A percentile compares a stretch with the other conserved stretches of the same genome.
These are phyloP conservation scores for Solanum neorickii DNA, from an alignment of 257 asterid genomes.

Conservation along the genomic window DNA sequence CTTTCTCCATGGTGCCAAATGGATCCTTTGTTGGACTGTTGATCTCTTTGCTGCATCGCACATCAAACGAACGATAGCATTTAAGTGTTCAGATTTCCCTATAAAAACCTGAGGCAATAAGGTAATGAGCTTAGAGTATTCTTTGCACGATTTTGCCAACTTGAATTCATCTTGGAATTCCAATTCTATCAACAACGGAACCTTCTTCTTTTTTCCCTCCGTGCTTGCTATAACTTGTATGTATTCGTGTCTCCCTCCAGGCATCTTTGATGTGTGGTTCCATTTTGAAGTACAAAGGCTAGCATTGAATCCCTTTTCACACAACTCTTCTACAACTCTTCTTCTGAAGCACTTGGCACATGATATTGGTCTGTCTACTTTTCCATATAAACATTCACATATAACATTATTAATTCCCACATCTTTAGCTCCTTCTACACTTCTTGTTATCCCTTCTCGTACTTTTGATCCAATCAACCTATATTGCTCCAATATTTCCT, in stretches of 20 bases:
- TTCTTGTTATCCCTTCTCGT: slow-evolving; percentile 21
- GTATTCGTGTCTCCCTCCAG: slow-evolving; percentile 43
- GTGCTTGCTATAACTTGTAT: slow-evolving; percentile 35
- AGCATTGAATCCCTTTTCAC: slow-evolving; percentile 32
- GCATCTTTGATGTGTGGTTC: slow-evolving; percentile 29
- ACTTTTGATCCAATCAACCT: slow-evolving; percentile 21
- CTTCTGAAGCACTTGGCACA: slow-evolving; percentile 28
- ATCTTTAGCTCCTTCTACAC: slow-evolving; percentile 9
- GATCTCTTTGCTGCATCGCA: slow-evolving; percentile 54
- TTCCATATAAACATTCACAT: slow-evolving; percentile 20
- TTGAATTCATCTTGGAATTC: slow-evolving; percentile 41
- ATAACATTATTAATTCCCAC: neutral
- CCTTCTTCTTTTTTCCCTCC: slow-evolving; percentile 28
- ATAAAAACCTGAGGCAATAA: slow-evolving; percentile 31
- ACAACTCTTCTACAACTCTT: slow-evolving; percentile 21
- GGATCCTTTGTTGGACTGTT: slow-evolving; percentile 24
- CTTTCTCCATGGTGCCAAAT: slow-evolving; percentile 52
- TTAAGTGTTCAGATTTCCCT: slow-evolving; percentile 34
- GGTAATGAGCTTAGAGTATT: slow-evolving; percentile 20
- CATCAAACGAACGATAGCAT: slow-evolving; percentile 25
- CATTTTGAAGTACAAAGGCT: slow-evolving; percentile 33
- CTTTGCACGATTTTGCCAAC: slow-evolving; percentile 42
- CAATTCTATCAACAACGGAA: slow-evolving; percentile 30
- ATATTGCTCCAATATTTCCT: slow-evolving; percentile 39
- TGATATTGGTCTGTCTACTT: neutral